These are phyloP conservation scores for Macaranga tanarius DNA, from an alignment of 441 rosid species.

Conservation along the genomic window DNA sequence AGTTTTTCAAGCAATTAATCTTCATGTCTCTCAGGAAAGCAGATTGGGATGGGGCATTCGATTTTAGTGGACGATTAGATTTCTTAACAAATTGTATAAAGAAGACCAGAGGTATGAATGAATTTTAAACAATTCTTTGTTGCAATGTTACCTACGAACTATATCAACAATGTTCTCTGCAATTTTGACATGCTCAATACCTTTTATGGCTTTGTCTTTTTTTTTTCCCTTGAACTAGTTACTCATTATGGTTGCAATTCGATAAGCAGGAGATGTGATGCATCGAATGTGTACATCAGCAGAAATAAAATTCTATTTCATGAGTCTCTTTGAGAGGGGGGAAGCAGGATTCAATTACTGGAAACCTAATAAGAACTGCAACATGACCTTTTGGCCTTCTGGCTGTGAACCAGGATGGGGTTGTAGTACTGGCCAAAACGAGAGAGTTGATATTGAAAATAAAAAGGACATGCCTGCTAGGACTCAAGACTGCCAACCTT, in stretches of 20 bases:
- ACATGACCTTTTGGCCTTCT: conserved; percentile 69
- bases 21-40: conserved; percentile 50
- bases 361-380: conserved; percentile 71
- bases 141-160: neutral
- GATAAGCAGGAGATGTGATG: conserved; percentile 51
- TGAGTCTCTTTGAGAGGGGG: conserved; percentile 38
- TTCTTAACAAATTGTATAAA: conserved; percentile 62
- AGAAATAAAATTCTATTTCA: conserved; percentile 71
- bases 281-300: conserved; percentile 74
- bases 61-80: conserved; percentile 54
- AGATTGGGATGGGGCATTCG: conserved; percentile 78
- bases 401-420: conserved; percentile 99
- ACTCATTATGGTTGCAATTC: conserved; percentile 22
- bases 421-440: conserved; percentile 46
- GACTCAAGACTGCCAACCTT: conserved; percentile 59
- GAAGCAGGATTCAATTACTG: conserved; percentile 30
- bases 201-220: neutral
- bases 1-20: conserved; percentile 10
- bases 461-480: conserved; percentile 54
- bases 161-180: neutral
- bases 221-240: neutral
- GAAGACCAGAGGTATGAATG: conserved; percentile 54
- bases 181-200: neutral
- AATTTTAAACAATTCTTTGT: neutral
- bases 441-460: conserved; percentile 48